Evolutionary conservation across 305 asterid genomes (phyloP).

Genomic region (Solanum aculeatissimum): DNA sequence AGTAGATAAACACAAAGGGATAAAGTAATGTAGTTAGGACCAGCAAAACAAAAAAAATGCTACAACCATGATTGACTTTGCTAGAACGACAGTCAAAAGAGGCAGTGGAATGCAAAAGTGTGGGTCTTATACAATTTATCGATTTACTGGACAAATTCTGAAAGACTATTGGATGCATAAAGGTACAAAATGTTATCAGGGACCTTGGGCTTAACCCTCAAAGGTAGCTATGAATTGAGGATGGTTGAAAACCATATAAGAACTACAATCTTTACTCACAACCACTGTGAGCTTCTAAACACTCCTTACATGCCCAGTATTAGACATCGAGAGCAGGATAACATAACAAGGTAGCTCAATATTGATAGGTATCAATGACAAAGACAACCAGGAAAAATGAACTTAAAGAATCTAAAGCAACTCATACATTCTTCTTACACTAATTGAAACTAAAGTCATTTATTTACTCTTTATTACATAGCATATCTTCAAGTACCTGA

Average conservation of each 20-base stretch:
- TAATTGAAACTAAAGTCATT: not conserved
- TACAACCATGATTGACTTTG: not conserved
- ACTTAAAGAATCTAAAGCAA: not conserved
- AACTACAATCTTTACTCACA: not conserved
- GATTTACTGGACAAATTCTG: not conserved
- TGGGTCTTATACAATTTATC: not conserved
- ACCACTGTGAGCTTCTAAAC: not conserved
- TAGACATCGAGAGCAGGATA: not conserved
- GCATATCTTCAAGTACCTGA: not conserved
- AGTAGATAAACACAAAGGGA: not conserved
- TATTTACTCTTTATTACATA: not conserved
- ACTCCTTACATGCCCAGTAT: not conserved
- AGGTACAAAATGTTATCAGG: not conserved
- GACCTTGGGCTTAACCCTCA: not conserved
- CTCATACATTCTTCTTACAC: not conserved
- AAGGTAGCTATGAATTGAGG: not conserved
- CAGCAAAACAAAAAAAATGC: not conserved
- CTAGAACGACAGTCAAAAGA: not conserved
- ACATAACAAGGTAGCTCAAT: not conserved
- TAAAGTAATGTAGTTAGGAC: not conserved
- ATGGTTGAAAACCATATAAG: not conserved
- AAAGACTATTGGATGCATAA: not conserved
- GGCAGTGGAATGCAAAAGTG: not conserved
- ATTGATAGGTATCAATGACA: not conserved
- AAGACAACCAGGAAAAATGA: not conserved